Base-by-base conservation (phyloP, 176 grass and related monocot species). In the Thinopyrum elongatum region DNA sequence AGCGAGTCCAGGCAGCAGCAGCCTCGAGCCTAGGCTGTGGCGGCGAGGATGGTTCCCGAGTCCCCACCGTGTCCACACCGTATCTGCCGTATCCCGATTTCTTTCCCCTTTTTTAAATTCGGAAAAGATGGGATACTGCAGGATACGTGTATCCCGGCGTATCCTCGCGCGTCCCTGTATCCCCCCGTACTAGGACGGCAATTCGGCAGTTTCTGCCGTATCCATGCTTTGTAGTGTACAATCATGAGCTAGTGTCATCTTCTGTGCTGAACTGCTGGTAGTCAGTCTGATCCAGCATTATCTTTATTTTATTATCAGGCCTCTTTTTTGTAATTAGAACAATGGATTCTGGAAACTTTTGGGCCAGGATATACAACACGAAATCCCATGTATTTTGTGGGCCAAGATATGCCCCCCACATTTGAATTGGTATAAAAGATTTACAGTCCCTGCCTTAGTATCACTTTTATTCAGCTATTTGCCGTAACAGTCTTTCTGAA, bases 251-350 rank as follows among this genome's bases (percentile, higher is more conserved):
- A 51, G 14, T 75, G 72, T 75, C 72, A 75, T 75, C 23, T 75
- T 8, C 15, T 15, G 3, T 74, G 71, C 71, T 47, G 44, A 10
- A 47, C 44, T 47, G 44, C 44, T 74, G 25, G 13, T 74, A 74
- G 71, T 29, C 41, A 74, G 23, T 49, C 25, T 74, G 25, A 47
- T 74, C 71, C 21, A 47, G 71, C 70, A 49, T 74, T 28, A 49
- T 74, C 23, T 49, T 74, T 74, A 74, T 74, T 74, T 74, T 74
- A 49, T 74, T 74, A 74, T 44, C 25, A 7, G 41, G 16, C 41
- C 7, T 47, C 23, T 49, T 74, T 63, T 21, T 44, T 84, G 29
- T 44, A 57, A 41, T 49, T 80, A 49, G 22, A 80, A 68, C n/a
- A 42, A 83, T 9, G 2, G 46, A 25, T 5, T 83, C 62, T 61